phyloP scores from a whole-genome alignment of 176 grass and related monocot genomes.

The Themeda triandra region DNA sequence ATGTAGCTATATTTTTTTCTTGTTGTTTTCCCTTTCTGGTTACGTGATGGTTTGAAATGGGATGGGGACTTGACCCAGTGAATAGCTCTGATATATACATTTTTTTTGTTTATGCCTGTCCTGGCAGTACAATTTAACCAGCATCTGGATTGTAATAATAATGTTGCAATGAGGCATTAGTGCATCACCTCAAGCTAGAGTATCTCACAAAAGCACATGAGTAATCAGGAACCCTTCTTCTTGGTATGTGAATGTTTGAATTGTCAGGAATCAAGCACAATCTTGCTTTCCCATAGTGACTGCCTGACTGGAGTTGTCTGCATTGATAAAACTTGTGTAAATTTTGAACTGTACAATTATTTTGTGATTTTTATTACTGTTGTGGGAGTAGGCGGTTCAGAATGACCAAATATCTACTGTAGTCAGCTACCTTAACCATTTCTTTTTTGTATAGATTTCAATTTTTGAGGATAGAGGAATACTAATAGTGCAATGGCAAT shows the following conservation, averaged over 20 bases:
- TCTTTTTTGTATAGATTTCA: constrained; percentile 6
- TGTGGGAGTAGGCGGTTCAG: neutral
- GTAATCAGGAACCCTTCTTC: neutral
- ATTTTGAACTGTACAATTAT: neutral
- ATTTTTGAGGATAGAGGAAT: constrained; percentile 33
- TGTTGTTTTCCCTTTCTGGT: neutral
- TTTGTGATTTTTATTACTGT: neutral
- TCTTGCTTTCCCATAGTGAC: neutral
- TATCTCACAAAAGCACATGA: constrained; percentile 13
- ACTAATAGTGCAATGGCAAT: constrained; percentile 25
- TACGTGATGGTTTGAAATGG: neutral
- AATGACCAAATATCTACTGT: neutral
- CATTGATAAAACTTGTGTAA: neutral
- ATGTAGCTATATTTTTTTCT: neutral
- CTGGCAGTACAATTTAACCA: neutral
- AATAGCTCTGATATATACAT: neutral
- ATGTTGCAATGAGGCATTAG: neutral
- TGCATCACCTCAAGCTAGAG: neutral
- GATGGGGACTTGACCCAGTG: neutral
- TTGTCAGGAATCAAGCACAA: neutral
- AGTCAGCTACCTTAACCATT: constrained; percentile 15
- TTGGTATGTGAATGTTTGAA: constrained; percentile 4
- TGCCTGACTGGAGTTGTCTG: neutral
- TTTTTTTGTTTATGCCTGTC: neutral
- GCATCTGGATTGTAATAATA: neutral